Evolutionary conservation across 306 rosid genomes (phyloP).

Genomic region (Betula pendula): DNA sequence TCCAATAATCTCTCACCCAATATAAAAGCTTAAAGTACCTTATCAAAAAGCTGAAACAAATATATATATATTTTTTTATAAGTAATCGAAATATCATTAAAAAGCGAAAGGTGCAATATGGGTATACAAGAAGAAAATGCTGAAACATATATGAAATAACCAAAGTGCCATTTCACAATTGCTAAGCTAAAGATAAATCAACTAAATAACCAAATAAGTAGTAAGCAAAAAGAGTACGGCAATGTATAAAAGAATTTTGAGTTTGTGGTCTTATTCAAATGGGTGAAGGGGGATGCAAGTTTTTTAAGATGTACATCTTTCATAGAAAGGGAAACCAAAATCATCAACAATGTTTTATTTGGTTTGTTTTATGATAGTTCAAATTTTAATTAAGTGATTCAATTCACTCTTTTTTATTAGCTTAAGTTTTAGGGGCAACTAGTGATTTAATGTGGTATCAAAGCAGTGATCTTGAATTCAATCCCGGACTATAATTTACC

Average conservation of each 20-base stretch:
- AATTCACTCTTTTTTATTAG: no score
- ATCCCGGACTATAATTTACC: no score
- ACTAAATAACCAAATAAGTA: not conserved
- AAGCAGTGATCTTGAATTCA: no score
- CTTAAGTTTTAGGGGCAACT: no score
- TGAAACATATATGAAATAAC: no score
- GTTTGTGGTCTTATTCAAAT: not conserved
- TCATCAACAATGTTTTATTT: not conserved
- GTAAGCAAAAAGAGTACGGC: not conserved
- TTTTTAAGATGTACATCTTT: not conserved
- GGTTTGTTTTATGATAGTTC: not conserved
- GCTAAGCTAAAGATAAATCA: not conserved
- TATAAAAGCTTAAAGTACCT: not conserved
- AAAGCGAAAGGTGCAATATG: no score
- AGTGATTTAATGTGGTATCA: no score
- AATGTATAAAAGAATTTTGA: not conserved
- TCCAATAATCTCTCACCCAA: not conserved
- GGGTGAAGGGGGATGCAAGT: not conserved
- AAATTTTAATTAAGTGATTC: no score
- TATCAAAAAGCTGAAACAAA: not conserved
- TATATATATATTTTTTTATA: no score
- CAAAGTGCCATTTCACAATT: not conserved
- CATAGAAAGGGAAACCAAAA: not conserved
- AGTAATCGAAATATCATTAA: no score
- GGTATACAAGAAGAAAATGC: no score